Evolutionary conservation across 176 grass and related monocot species (phyloP), one percentile per base, ranked within the genome.

Genomic region (Panicum miliaceum): DNA sequence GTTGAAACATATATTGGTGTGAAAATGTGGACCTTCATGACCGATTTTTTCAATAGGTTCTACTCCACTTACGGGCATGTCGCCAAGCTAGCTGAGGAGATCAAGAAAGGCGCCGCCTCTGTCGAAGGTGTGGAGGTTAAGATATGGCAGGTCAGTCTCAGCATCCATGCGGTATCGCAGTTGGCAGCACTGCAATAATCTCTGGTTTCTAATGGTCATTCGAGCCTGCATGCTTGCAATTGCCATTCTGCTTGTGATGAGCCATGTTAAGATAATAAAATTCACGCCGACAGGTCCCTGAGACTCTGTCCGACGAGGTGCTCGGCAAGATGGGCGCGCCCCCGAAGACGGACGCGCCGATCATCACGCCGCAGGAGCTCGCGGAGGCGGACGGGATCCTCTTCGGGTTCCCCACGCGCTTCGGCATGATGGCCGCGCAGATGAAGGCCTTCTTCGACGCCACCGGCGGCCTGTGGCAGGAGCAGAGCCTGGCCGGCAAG

Each of bases 21-120:
- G 13, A 63, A 78, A 4, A 23, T 72, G 1, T 80, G n/a, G 7
- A 13, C 5, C 2, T 37, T 38, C 7, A 10, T 79, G 23, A 29
- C 8, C 6, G 0, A 52, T 74, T 58, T 73, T 68, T 86, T 76
- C 47, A 68, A 74, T 47, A 98, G 95, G 66, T 93, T 87, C 56
- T 95, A 98, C 84, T 93, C 91, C 40, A 95, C 91, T 72, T 98
- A 91, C 82, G 92, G 89, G 23, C 95, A 98, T 90, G 90, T 93
- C 50, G 92, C 92, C 51, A 93, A 91, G 71, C 86, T 95, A 70
- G 95, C 95, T 65, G 83, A 95, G 42, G 91, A 98, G 91, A 91
- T 98, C 54, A 87, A 95, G 77, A 93, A 84, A 81, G 95, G 92
- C 1, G 95, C 85, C 40, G 89, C 81, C 9, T 98, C 95, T 29